Conservation (phyloP, 106 monocot genomes). For the Dendrobium catenatum region DNA sequence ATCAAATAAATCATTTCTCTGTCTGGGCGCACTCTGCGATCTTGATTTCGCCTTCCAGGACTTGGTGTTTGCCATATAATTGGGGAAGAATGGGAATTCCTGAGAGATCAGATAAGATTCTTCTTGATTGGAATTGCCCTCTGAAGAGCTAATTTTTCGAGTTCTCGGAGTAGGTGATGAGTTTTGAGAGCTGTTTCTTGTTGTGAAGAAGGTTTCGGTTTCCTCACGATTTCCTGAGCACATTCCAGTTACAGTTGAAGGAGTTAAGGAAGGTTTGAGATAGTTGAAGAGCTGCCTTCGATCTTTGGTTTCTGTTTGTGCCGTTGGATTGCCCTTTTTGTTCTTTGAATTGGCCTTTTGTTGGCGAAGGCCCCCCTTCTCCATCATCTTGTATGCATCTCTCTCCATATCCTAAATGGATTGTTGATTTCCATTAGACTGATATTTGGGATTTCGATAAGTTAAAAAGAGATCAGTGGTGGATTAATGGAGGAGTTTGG, state of each 20-base stretch:
- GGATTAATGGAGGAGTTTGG: too few relatives aligned
- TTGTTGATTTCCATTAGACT: too few relatives aligned
- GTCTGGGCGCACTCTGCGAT: constrained; percentile 41
- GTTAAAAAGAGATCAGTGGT: too few relatives aligned
- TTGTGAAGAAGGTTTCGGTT: too few relatives aligned
- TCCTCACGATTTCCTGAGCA: constrained; percentile 9
- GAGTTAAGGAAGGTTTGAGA: neutral
- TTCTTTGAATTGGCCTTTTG: constrained; percentile 23
- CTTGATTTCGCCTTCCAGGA: constrained; percentile 50
- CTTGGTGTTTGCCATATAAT: constrained; percentile 55
- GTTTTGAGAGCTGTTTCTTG: too few relatives aligned
- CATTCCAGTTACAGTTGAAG: neutral
- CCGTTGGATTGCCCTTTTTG: constrained; percentile 19
- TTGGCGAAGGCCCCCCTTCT: constrained; percentile 29
- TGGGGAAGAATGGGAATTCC: neutral
- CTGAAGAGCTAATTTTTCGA: constrained; percentile 5
- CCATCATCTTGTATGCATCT: constrained; percentile 8
- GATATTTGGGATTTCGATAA: too few relatives aligned
- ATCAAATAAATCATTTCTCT: constrained; percentile 28
- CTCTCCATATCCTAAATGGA: constrained; percentile 17
- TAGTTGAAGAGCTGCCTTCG: neutral
- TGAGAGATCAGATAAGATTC: too few relatives aligned
- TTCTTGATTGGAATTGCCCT: neutral
- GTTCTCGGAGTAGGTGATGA: neutral
- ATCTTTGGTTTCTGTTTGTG: constrained; percentile 7